Percentiles rank a stretch among this genome's conserved stretches.
phyloP scores from a whole-genome alignment of 2,329 filamentous ascomycete species.

The Blastomyces emzantsi region DNA sequence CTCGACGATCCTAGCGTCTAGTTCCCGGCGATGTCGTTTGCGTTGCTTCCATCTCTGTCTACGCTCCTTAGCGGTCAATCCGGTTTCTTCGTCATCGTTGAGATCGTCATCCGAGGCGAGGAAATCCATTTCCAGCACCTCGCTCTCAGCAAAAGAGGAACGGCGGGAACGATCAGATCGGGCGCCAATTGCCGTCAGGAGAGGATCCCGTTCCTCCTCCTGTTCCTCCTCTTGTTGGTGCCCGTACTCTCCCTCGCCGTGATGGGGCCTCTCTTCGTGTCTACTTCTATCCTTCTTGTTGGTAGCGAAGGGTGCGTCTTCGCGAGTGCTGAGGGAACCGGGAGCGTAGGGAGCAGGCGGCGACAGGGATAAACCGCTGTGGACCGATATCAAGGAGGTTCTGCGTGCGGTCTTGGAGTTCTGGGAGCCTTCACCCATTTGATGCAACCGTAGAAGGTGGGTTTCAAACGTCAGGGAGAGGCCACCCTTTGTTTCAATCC shows the following conservation, averaged over 20 bases:
- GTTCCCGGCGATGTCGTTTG: constrained; percentile 56
- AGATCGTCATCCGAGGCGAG: constrained; percentile 62
- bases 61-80: constrained; percentile 63
- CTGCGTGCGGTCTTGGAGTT: neutral
- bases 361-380: neutral
- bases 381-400: neutral
- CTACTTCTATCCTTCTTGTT: neutral
- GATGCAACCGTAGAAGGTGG: neutral
- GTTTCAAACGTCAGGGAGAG: neutral
- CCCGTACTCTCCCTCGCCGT: neutral
- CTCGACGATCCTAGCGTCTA: constrained; percentile 60
- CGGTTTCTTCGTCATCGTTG: constrained; percentile 83
- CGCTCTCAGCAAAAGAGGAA: constrained; percentile 38
- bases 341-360: neutral
- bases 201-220: neutral
- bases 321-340: neutral
- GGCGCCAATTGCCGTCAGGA: neutral
- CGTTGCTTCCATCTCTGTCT: constrained; percentile 55
- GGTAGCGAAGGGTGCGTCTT: neutral
- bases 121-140: constrained; percentile 50
- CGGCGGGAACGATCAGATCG: constrained; percentile 27
- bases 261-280: neutral
- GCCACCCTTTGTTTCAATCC: neutral
- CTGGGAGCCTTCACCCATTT: neutral
- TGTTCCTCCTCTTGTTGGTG: neutral